Percentiles rank a stretch among this genome's conserved stretches.
These are phyloP conservation scores for Chaetomiaceae sp. DNA, from an alignment of 2,329 filamentous ascomycete genomes.

Conservation along the genomic window DNA sequence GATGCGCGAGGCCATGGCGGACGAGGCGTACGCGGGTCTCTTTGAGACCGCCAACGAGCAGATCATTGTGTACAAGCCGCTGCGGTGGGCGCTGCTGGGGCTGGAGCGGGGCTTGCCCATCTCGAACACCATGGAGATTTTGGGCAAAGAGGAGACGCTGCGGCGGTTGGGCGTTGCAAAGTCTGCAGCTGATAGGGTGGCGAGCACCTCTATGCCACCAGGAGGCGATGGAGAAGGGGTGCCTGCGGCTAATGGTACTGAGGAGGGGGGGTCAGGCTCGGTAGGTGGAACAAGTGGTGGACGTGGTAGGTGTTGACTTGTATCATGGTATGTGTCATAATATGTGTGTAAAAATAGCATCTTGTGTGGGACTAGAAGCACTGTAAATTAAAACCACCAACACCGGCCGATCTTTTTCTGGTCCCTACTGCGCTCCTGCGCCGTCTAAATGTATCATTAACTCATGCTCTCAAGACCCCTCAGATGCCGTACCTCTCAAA, in stretches of 20 bases:
- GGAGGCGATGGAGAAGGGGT: too few species aligned
- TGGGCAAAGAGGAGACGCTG: conserved; percentile 31
- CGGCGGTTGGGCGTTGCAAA: conserved; percentile 21
- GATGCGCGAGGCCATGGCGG: neutral
- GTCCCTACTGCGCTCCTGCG: neutral
- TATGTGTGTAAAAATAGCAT: neutral
- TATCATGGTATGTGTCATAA: conserved; percentile 3
- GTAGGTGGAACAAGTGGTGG: neutral
- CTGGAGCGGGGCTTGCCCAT: conserved; percentile 27
- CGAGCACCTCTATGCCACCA: too few species aligned
- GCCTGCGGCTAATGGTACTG: too few species aligned
- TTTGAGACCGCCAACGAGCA: neutral
- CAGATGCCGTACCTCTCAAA: too few species aligned
- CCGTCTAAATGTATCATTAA: conserved; percentile 15
- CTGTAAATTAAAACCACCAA: conserved; percentile 3
- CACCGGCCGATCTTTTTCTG: neutral
- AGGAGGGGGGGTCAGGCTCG: neutral
- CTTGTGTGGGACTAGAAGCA: neutral
- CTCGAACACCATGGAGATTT: conserved; percentile 25
- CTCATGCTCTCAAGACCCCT: too few species aligned
- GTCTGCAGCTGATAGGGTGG: neutral
- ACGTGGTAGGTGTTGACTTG: too few species aligned
- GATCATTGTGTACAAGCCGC: conserved; percentile 24
- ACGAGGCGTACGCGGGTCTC: neutral
- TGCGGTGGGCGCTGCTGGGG: conserved; percentile 33